Percentiles rank a stretch among this genome's conserved stretches.
These are phyloP conservation scores for Erodium texanum DNA, from an alignment of 441 rosid genomes.

Conservation along the genomic window DNA sequence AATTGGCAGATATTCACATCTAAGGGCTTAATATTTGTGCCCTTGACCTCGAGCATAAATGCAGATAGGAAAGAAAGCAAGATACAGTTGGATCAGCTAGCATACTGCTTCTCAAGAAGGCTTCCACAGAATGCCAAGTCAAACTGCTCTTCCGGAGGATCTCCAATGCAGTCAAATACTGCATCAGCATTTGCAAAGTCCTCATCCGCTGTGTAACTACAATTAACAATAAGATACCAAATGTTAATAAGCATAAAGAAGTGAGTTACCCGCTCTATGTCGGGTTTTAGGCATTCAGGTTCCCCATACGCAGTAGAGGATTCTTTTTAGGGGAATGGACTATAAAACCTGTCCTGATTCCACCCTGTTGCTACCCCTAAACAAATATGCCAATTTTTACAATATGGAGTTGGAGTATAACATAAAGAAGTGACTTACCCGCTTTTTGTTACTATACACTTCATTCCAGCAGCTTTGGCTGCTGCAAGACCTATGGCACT, in stretches of 20 bases:
- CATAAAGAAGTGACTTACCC: slow-evolving; percentile 31
- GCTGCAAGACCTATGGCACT: slow-evolving; percentile 93
- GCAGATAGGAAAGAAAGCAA: not conserved
- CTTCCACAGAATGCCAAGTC: slow-evolving; percentile 71
- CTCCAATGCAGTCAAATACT: slow-evolving; percentile 84
- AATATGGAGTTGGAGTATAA: no score
- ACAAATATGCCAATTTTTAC: no score
- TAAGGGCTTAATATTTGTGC: not conserved
- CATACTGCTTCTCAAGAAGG: slow-evolving; percentile 76
- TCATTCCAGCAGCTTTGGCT: slow-evolving; percentile 96
- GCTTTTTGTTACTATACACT: slow-evolving; percentile 85
- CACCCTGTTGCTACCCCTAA: no score
- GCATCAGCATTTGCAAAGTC: slow-evolving; percentile 85
- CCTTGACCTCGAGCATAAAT: no score
- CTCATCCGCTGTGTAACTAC: slow-evolving; percentile 81
- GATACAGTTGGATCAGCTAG: slow-evolving; percentile 26
- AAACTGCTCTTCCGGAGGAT: slow-evolving; percentile 85
- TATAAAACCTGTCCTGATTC: no score
- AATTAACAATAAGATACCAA: slow-evolving; percentile 8
- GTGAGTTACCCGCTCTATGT: slow-evolving; percentile 71
- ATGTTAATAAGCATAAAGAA: not conserved
- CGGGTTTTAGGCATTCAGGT: no score
- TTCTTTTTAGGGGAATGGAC: no score
- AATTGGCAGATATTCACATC: not conserved
- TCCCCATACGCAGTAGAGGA: no score